Evolutionary conservation across 1,284 basidiomycete genomes (phyloP).

Genomic region (Megacollybia platyphylla): DNA sequence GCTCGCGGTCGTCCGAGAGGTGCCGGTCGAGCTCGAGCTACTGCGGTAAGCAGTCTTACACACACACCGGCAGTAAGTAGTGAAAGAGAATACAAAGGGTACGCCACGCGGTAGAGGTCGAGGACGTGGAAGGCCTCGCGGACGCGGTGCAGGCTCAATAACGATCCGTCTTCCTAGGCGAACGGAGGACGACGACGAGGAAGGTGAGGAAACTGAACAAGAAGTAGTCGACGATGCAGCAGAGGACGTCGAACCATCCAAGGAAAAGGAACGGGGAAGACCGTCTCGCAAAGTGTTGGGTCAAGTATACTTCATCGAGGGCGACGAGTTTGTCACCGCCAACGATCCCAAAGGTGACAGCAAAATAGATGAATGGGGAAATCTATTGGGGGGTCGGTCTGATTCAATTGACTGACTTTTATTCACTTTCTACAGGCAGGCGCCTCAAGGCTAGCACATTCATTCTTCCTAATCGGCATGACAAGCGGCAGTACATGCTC

Average conservation of each 20-base stretch:
- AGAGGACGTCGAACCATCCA: conserved; percentile 19
- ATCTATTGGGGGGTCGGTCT: conserved; percentile 68
- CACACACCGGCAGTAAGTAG: background rate
- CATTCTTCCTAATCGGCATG: conserved; percentile 68
- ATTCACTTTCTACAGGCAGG: conserved; percentile 40
- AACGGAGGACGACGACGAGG: conserved; percentile 26
- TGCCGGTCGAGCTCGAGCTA: conserved; percentile 12
- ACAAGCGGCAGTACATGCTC: conserved; percentile 83
- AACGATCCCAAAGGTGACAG: conserved; percentile 81
- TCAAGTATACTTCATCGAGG: conserved; percentile 66
- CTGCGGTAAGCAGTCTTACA: background rate
- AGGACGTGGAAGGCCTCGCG: conserved; percentile 22
- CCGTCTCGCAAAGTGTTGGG: conserved; percentile 68
- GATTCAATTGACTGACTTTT: conserved; percentile 2
- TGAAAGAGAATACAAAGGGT: conserved; percentile 7
- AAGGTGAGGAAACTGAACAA: conserved; percentile 23
- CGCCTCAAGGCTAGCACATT: conserved; percentile 87
- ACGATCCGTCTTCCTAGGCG: conserved; percentile 34
- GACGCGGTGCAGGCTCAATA: conserved; percentile 22
- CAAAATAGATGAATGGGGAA: conserved; percentile 83
- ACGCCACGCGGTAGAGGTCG: conserved; percentile 25
- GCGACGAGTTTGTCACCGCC: conserved; percentile 80
- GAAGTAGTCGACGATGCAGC: conserved; percentile 29
- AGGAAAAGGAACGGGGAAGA: conserved; percentile 44
- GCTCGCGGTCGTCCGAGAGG: conserved; percentile 14